Conservation (phyloP, 495 filamentous ascomycete species). For the Hypomontagnella submonticulosa region DNA sequence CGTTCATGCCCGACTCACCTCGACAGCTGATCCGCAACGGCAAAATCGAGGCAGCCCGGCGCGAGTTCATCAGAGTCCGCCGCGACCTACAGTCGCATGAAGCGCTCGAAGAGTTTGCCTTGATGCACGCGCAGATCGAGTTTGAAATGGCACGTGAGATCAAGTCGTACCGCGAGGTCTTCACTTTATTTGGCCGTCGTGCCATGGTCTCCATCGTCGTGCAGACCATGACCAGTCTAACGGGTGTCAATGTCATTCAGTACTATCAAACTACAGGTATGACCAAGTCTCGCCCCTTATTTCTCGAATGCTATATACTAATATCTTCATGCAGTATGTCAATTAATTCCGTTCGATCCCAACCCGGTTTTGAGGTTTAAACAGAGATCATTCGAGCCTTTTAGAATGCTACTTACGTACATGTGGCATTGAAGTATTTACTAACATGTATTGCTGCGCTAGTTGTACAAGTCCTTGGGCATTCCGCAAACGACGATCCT, state of each 20-base stretch:
- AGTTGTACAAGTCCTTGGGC: conserved; percentile 65
- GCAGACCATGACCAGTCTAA: conserved; percentile 68
- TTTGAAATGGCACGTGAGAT: conserved; percentile 69
- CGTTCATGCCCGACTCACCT: conserved; percentile 70
- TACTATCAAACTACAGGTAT: conserved; percentile 48
- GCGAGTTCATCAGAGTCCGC: conserved; percentile 62
- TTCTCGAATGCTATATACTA: no score
- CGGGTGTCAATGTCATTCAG: conserved; percentile 66
- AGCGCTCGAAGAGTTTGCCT: conserved; percentile 63
- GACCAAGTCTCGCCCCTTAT: no score
- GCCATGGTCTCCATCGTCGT: conserved; percentile 66
- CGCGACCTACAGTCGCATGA: conserved; percentile 61
- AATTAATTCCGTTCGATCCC: no score
- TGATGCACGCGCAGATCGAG: conserved; percentile 68
- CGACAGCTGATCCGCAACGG: conserved; percentile 66
- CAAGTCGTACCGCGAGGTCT: conserved; percentile 64
- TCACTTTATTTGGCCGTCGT: conserved; percentile 61
- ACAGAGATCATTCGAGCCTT: no score
- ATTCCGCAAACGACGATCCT: conserved; percentile 63
- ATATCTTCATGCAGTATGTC: no score
- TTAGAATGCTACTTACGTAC: no score
- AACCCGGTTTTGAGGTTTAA: no score
- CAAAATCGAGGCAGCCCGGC: conserved; percentile 60
- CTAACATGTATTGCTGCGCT: no score
- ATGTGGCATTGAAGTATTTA: no score